Evolutionary conservation across 345 rosid species (phyloP).

Genomic region (Aquilaria yunnanensis): DNA sequence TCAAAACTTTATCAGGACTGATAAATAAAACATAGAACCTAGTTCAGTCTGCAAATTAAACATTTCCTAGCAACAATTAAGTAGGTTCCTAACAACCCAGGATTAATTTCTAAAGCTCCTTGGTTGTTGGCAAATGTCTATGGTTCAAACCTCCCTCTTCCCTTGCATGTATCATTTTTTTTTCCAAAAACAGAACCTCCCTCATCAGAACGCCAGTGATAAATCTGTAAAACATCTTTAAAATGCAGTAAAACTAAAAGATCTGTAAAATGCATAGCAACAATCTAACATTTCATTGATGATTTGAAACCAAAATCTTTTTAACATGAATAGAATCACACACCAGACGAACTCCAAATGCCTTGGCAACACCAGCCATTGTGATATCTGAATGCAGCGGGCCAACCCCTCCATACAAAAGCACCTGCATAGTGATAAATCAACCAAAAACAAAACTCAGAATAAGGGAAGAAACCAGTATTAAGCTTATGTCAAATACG

Average conservation of each 20-base stretch:
- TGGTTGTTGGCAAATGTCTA: too few species aligned
- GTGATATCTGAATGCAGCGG: slow-evolving; percentile 95
- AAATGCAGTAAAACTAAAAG: too few species aligned
- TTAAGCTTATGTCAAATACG: not conserved
- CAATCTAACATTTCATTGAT: too few species aligned
- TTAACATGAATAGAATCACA: slow-evolving; percentile 16
- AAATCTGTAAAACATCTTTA: too few species aligned
- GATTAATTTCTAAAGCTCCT: too few species aligned
- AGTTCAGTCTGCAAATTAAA: not conserved
- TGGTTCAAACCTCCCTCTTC: too few species aligned
- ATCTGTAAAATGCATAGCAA: too few species aligned
- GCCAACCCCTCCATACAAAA: slow-evolving; percentile 88
- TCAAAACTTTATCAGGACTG: slow-evolving; percentile 8
- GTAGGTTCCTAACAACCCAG: not conserved
- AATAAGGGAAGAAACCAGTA: not conserved
- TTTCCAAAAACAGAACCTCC: too few species aligned
- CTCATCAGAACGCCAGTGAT: too few species aligned
- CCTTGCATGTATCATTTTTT: too few species aligned
- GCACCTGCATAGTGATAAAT: slow-evolving; percentile 44
- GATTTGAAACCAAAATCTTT: not conserved
- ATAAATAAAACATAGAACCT: slow-evolving; percentile 9
- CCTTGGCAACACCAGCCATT: slow-evolving; percentile 89
- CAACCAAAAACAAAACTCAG: slow-evolving; percentile 1
- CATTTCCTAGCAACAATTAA: not conserved
- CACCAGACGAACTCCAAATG: slow-evolving; percentile 97